Base-by-base conservation (phyloP, 805 yeast genomes). In the Yarrowia sp. region DNA sequence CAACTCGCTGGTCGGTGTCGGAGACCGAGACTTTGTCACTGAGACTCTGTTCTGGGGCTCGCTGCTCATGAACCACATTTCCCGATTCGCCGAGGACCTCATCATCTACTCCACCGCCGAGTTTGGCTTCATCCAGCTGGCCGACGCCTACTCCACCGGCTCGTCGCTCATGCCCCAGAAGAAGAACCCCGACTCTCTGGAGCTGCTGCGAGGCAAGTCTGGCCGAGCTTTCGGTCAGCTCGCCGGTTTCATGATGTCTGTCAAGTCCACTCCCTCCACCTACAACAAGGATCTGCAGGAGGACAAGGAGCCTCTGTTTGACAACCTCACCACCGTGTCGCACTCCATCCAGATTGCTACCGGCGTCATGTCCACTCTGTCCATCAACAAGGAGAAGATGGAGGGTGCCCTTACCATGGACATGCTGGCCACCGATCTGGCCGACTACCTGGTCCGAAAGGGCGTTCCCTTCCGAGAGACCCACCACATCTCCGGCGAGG, bases 381-480 rank as follows among this genome's bases (percentile, higher is more conserved):
- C 78, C 50, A 90, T 93, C 73, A 84, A 90, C 74, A 83, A 85
- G 72, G 89, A 85, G 67, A 87, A 84, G 73, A 95, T 95, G 99
- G 85, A 83, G 74, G 87, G 84, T 53, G 94, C 98, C 0, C 85
- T 95, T 75, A 93, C 98, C 38, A 94, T 94, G 97, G 99, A 95
- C 80, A 95, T 95, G 99, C 85, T 95, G 74, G 99, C 99, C 22
- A 95, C 99, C 41, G 99, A 95, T 78, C 85, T 95, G 74, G 99
- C 99, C 49, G 99, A 95, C 79, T 95, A 95, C 79, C 84, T 95
- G 72, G 99, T 95, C 65, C 89, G 97, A 82, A 93, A 89, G 79
- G 99, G 99, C 70, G 99, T 95, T 73, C 99, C 99, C 69, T 95
- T 95, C 82, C 91, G 99, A 83, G 98, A 95, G 81, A 95, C 99